A percentile compares a stretch with the other conserved stretches of the same genome.
These are phyloP conservation scores for Colletotrichum sidae DNA, from an alignment of 2,329 filamentous ascomycete genomes.

Conservation along the genomic window DNA sequence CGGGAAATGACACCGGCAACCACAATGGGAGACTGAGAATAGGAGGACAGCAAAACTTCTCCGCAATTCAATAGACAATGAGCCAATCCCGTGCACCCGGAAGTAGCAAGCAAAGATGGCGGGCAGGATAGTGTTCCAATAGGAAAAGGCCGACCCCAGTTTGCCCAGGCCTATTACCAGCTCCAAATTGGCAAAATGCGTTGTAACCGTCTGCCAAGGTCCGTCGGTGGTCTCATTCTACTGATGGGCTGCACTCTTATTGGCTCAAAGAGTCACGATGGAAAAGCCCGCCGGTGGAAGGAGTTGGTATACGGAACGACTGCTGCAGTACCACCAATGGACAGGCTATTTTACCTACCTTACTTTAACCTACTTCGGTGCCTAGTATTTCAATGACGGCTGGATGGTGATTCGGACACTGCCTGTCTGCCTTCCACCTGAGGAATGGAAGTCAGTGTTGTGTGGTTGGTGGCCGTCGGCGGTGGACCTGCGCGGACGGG, in stretches of 20 bases:
- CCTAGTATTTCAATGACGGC: too few species aligned
- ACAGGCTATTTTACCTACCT: not conserved
- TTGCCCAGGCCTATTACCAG: not conserved
- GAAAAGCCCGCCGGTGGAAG: too few species aligned
- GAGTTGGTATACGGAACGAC: too few species aligned
- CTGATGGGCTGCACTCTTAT: too few species aligned
- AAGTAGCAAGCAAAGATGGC: not conserved
- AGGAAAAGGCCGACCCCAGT: too few species aligned
- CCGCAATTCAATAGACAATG: conserved; percentile 6
- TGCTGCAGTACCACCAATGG: not conserved
- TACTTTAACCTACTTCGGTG: too few species aligned
- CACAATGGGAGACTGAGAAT: conserved; percentile 2
- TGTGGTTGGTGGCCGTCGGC: conserved; percentile 13
- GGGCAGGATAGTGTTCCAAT: too few species aligned
- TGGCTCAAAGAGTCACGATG: too few species aligned
- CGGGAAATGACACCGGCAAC: not conserved
- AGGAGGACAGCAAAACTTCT: conserved; percentile 19
- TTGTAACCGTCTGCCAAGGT: conserved; percentile 21
- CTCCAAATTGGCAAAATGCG: conserved; percentile 22
- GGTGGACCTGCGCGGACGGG: conserved; percentile 16
- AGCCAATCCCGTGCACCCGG: conserved; percentile 18
- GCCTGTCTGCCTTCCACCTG: too few species aligned
- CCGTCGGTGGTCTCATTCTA: not conserved
- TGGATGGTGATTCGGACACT: too few species aligned
- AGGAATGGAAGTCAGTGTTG: too few species aligned